Percentiles rank a stretch among this genome's conserved stretches.
These are phyloP conservation scores for Boletales sp. DNA, from an alignment of 768 basidiomycete genomes.

Conservation along the genomic window DNA sequence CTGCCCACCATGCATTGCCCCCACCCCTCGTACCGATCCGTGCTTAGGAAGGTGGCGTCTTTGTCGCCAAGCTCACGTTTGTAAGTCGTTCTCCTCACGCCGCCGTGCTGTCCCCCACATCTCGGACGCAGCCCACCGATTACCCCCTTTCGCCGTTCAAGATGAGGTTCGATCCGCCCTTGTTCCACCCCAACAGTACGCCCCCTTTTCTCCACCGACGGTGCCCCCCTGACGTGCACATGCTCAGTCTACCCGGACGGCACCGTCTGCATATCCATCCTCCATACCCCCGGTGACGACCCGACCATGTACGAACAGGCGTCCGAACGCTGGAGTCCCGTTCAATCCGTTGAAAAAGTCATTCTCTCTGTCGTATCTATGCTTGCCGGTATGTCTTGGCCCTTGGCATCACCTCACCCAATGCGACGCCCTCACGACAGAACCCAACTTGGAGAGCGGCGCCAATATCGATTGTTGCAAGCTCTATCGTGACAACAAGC, in stretches of 20 bases:
- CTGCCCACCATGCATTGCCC: constrained; percentile 1
- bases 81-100: constrained; percentile 41
- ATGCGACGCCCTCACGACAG: constrained; percentile 33
- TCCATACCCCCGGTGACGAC: constrained; percentile 91
- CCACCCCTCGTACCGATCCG: background rate
- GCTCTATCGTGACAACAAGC: constrained; percentile 84
- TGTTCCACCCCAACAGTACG: constrained; percentile 97
- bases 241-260: constrained; percentile 88
- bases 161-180: constrained; percentile 97
- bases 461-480: constrained; percentile 98
- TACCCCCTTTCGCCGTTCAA: constrained; percentile 99
- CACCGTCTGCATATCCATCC: constrained; percentile 95
- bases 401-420: background rate
- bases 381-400: constrained; percentile 67
- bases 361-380: constrained; percentile 94
- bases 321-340: constrained; percentile 97
- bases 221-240: too few relatives aligned
- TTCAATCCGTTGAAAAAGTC: constrained; percentile 97
- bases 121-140: constrained; percentile 65
- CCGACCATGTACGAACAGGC: constrained; percentile 93
- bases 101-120: background rate
- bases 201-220: too few relatives aligned
- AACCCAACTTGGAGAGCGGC: constrained; percentile 96
- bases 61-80: constrained; percentile 88
- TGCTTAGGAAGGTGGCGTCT: constrained; percentile 87